These are phyloP conservation scores for Talaromyces liani DNA, from an alignment of 495 filamentous ascomycete genomes.

Conservation along the genomic window DNA sequence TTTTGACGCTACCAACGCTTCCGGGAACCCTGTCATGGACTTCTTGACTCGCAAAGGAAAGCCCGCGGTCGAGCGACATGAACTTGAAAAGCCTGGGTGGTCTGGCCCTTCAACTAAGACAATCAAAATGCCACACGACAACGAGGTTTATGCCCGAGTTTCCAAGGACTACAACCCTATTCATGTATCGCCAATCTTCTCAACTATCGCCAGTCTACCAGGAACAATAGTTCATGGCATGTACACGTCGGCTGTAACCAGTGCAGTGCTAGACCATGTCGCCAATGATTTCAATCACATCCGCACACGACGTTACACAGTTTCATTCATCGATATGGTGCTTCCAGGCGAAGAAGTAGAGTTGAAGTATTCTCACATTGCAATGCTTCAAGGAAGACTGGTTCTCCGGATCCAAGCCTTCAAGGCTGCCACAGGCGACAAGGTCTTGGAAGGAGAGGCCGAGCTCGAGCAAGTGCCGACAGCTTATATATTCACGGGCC, in stretches of 20 bases:
- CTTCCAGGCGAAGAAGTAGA: constrained; percentile 89
- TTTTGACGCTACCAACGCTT: no score
- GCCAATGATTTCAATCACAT: constrained; percentile 97
- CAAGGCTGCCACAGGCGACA: constrained; percentile 90
- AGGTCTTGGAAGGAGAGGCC: constrained; percentile 87
- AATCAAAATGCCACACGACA: constrained; percentile 72
- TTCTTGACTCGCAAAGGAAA: constrained; percentile 88
- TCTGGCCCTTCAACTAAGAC: constrained; percentile 73
- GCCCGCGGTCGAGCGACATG: constrained; percentile 90
- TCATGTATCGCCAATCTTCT: constrained; percentile 92
- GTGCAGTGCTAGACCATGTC: constrained; percentile 74
- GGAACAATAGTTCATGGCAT: constrained; percentile 60
- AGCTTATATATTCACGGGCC: constrained; percentile 94
- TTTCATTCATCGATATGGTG: constrained; percentile 92
- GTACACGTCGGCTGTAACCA: constrained; percentile 93
- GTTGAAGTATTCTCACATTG: constrained; percentile 88
- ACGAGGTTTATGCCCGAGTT: constrained; percentile 88
- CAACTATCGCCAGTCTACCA: constrained; percentile 78
- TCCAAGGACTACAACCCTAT: constrained; percentile 98
- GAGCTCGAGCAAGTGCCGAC: constrained; percentile 96
- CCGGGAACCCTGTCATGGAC: constrained; percentile 84
- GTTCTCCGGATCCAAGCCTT: constrained; percentile 95
- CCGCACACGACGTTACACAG: constrained; percentile 92
- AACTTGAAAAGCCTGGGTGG: constrained; percentile 97
- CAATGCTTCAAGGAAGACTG: constrained; percentile 95